These are phyloP conservation scores for Lunasporangiospora selenospora DNA, from an alignment of 192 early-diverging fungal species.

Conservation along the genomic window DNA sequence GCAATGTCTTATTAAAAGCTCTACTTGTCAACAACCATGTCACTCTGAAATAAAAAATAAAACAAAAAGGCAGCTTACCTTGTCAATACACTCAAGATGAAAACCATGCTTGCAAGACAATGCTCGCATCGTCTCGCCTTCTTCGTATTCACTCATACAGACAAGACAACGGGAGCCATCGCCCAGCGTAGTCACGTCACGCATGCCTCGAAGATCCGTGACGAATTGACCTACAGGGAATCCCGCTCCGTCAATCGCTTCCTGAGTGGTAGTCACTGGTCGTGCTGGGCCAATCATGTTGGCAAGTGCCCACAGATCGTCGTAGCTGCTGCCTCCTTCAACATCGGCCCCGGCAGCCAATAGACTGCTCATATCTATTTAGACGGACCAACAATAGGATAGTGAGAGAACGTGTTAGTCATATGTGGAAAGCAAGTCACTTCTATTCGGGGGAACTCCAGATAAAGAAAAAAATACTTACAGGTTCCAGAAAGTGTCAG, in stretches of 20 bases:
- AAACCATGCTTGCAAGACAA: constrained; percentile 62
- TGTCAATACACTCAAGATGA: constrained; percentile 63
- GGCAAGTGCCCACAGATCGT: constrained; percentile 48
- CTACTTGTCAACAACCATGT: too few species aligned
- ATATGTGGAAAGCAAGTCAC: too few species aligned
- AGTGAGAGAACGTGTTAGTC: too few species aligned
- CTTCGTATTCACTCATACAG: constrained; percentile 58
- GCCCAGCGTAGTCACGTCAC: constrained; percentile 26
- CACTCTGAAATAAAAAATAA: background rate
- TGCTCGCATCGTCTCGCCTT: constrained; percentile 55
- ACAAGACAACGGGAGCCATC: constrained; percentile 54
- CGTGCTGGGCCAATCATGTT: constrained; percentile 51
- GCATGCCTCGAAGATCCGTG: constrained; percentile 39
- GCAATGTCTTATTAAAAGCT: too few species aligned
- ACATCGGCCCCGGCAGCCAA: constrained; percentile 22
- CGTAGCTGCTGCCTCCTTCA: constrained; percentile 38
- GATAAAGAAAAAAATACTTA: constrained; percentile 14
- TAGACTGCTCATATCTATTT: constrained; percentile 35
- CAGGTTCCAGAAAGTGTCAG: constrained; percentile 37
- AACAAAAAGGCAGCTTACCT: constrained; percentile 28
- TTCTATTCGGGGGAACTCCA: too few species aligned
- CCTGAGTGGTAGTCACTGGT: constrained; percentile 52
- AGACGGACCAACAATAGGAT: background rate
- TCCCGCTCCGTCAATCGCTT: constrained; percentile 45
- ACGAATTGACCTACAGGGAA: constrained; percentile 39